Evolutionary conservation across 768 basidiomycete genomes (phyloP).

Genomic region (Lentinula aciculospora): DNA sequence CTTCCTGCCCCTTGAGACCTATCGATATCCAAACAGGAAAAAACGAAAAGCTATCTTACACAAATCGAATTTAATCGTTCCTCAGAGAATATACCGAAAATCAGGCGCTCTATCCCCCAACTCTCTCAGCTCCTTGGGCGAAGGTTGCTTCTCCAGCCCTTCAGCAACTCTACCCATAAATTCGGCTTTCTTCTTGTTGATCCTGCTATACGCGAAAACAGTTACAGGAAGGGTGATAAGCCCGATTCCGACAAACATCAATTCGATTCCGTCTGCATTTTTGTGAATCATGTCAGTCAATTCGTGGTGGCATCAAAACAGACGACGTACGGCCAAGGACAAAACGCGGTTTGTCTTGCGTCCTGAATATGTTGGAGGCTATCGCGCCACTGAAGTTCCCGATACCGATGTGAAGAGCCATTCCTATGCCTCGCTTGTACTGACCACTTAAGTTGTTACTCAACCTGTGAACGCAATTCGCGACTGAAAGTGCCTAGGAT

Average conservation of each 20-base stretch:
- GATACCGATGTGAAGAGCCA: constrained; percentile 67
- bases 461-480: constrained; percentile 32
- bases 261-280: constrained; percentile 49
- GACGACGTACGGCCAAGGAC: constrained; percentile 58
- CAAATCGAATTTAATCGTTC: too few relatives aligned
- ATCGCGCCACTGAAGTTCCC: constrained; percentile 65
- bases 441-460: constrained; percentile 64
- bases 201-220: constrained; percentile 43
- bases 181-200: constrained; percentile 50
- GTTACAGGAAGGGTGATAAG: constrained; percentile 44
- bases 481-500: not conserved
- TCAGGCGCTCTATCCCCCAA: constrained; percentile 6
- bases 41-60: too few relatives aligned
- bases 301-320: not conserved
- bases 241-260: constrained; percentile 68
- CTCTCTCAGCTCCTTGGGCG: constrained; percentile 11
- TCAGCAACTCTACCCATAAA: constrained; percentile 6
- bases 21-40: too few relatives aligned
- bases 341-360: constrained; percentile 55
- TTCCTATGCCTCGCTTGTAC: constrained; percentile 64
- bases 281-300: not conserved
- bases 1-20: too few relatives aligned
- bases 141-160: constrained; percentile 10
- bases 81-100: constrained; percentile 10
- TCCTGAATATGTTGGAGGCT: constrained; percentile 56